phyloP scores from a whole-genome alignment of 192 early-diverging fungal genomes.

The Umbelopsis isabellina region DNA sequence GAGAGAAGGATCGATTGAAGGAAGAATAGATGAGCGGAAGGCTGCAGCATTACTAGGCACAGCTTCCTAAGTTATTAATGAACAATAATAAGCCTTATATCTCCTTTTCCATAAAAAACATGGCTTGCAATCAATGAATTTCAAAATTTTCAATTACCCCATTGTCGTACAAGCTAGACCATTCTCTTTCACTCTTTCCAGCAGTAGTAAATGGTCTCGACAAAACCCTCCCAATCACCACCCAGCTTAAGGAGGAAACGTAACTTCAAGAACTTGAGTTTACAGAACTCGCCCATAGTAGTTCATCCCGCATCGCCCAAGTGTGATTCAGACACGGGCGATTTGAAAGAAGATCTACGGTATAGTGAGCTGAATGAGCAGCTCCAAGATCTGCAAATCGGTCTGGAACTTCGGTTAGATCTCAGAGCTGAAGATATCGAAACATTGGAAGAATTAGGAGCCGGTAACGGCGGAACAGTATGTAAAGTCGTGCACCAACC shows the following conservation, averaged over 20 bases:
- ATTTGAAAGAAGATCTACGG: background rate
- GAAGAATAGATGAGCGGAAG: background rate
- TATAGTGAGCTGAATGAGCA: slow-evolving; percentile 40
- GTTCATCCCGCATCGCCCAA: slow-evolving; percentile 38
- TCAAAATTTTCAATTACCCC: too few relatives aligned
- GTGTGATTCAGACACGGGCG: slow-evolving; percentile 18
- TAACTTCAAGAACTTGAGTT: slow-evolving; percentile 54
- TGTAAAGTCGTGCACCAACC: slow-evolving; percentile 82
- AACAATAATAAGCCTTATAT: background rate
- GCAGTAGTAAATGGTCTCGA: background rate
- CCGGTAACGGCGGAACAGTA: slow-evolving; percentile 93
- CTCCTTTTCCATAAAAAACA: background rate
- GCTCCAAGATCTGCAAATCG: slow-evolving; percentile 64
- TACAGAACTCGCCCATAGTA: slow-evolving; percentile 51
- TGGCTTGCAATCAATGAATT: too few relatives aligned
- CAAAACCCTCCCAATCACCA: background rate
- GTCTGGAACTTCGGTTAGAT: slow-evolving; percentile 73
- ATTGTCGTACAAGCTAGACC: too few relatives aligned
- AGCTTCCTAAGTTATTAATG: background rate
- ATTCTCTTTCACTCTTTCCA: background rate
- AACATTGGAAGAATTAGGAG: slow-evolving; percentile 79
- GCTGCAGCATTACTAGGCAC: background rate
- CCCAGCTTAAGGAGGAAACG: slow-evolving; percentile 50
- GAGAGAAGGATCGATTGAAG: background rate
- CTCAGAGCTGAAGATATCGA: slow-evolving; percentile 82